These are phyloP conservation scores for Aspergillus sergii DNA, from an alignment of 2,329 filamentous ascomycete species.

Conservation along the genomic window DNA sequence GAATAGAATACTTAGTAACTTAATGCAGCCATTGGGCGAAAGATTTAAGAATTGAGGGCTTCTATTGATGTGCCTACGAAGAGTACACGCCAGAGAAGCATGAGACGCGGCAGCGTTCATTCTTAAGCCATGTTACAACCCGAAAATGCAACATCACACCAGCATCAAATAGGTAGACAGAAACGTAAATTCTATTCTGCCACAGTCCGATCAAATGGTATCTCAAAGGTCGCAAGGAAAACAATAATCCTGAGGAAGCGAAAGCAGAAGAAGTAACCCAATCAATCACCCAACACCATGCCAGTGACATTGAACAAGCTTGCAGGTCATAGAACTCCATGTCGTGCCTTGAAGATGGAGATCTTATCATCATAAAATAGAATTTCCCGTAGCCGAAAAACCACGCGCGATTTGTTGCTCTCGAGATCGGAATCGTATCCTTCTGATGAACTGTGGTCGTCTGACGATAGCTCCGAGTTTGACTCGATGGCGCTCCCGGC, in stretches of 20 bases:
- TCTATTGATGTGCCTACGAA: neutral
- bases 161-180: neutral
- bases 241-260: neutral
- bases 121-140: neutral
- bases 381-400: slow-evolving; percentile 73
- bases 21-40: neutral
- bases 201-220: slow-evolving; percentile 14
- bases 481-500: slow-evolving; percentile 28
- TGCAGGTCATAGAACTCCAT: slow-evolving; percentile 52
- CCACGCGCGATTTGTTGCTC: slow-evolving; percentile 38
- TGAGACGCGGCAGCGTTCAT: neutral
- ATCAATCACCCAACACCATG: slow-evolving; percentile 11
- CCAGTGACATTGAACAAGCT: slow-evolving; percentile 3
- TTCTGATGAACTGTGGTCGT: slow-evolving; percentile 32
- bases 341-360: slow-evolving; percentile 75
- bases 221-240: slow-evolving; percentile 12
- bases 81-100: neutral
- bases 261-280: neutral
- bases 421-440: slow-evolving; percentile 50
- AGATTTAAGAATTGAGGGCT: neutral
- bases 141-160: neutral
- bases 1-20: too few relatives aligned
- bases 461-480: slow-evolving; percentile 26
- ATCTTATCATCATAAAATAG: slow-evolving; percentile 84
- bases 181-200: slow-evolving; percentile 1